Evolutionary conservation across 2,329 filamentous ascomycete genomes (phyloP).

Genomic region (Stachybotrys chartarum): DNA sequence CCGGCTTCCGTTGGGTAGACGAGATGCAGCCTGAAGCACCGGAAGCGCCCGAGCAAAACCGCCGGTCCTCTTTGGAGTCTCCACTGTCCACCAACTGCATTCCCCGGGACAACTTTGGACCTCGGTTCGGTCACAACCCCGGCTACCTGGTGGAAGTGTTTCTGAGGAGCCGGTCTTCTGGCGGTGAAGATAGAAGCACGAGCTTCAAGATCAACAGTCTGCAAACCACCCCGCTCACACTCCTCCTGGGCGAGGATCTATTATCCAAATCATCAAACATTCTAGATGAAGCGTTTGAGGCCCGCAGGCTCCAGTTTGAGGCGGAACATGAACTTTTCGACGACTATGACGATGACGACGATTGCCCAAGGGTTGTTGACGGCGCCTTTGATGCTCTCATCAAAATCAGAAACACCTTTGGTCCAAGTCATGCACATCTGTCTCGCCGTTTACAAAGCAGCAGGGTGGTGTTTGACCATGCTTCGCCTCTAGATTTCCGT

Average conservation of each 20-base stretch:
- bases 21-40: constrained; percentile 24
- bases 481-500: constrained; percentile 33
- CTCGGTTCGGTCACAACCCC: constrained; percentile 38
- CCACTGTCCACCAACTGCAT: constrained; percentile 39
- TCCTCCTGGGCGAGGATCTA: constrained; percentile 37
- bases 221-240: constrained; percentile 40
- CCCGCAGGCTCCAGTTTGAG: constrained; percentile 32
- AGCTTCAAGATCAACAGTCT: constrained; percentile 35
- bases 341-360: constrained; percentile 25
- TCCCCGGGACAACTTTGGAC: constrained; percentile 13
- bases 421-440: constrained; percentile 38
- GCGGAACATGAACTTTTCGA: constrained; percentile 28
- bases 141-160: constrained; percentile 42
- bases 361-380: constrained; percentile 32
- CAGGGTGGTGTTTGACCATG: constrained; percentile 36
- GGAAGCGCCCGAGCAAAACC: constrained; percentile 12
- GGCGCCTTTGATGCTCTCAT: constrained; percentile 39
- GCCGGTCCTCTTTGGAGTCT: constrained; percentile 31
- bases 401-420: constrained; percentile 41
- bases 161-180: constrained; percentile 33
- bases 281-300: constrained; percentile 32
- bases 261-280: constrained; percentile 36
- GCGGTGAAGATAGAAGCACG: constrained; percentile 28
- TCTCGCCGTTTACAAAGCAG: constrained; percentile 34
- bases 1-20: constrained; percentile 34